Conservation (phyloP, 129 eudicot species). For the Logfia minima region DNA sequence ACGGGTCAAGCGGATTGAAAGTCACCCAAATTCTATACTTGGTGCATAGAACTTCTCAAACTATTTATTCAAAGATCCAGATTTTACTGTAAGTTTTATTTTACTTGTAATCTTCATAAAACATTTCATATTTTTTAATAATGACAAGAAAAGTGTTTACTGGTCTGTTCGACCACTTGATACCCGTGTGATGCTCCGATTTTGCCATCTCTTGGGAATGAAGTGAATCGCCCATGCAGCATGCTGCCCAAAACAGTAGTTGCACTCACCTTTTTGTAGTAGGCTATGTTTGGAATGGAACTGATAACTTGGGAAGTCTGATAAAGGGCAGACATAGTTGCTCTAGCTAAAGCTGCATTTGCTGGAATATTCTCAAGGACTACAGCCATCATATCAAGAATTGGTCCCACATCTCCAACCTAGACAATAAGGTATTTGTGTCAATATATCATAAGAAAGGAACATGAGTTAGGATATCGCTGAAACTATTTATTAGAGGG, state of each 20-base stretch:
- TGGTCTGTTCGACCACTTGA: not conserved
- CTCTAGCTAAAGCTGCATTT: conserved; percentile 53
- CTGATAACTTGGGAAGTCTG: conserved; percentile 61
- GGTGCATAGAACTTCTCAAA: not conserved
- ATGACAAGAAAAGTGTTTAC: not conserved
- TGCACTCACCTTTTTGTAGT: conserved; percentile 56
- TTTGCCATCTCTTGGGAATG: not conserved
- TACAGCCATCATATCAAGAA: conserved; percentile 85
- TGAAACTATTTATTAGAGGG: conserved; percentile 6
- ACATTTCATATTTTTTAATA: not conserved
- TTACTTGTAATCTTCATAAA: not conserved
- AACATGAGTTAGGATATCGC: not conserved
- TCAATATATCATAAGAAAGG: conserved; percentile 12
- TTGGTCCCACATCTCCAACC: conserved; percentile 84
- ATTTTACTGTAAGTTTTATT: not conserved
- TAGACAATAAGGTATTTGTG: conserved; percentile 9
- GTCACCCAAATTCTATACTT: not conserved
- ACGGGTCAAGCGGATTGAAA: no score
- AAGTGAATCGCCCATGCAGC: not conserved
- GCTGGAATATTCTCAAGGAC: conserved; percentile 69
- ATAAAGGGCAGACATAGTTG: conserved; percentile 58
- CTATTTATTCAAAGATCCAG: not conserved
- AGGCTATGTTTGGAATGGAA: conserved; percentile 64
- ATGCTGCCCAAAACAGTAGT: conserved; percentile 20
- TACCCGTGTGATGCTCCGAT: not conserved